Evolutionary conservation across 495 filamentous ascomycete species (phyloP).

Genomic region (Trichoderma virens): DNA sequence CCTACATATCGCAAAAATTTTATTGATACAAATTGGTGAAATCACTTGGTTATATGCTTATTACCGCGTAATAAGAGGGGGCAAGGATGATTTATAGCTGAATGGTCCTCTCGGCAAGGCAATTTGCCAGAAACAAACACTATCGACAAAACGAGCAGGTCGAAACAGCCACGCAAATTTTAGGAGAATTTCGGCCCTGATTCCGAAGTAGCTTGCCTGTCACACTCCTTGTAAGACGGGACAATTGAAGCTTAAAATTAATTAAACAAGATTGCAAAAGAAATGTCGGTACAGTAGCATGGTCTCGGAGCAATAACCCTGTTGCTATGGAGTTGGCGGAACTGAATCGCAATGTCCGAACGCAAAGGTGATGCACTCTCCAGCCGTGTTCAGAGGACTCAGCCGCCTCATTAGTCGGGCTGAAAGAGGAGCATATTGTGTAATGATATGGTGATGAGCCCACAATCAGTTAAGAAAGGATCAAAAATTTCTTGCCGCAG

Average conservation of each 20-base stretch:
- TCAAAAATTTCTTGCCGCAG: background rate
- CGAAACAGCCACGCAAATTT: background rate
- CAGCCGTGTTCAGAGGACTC: no score
- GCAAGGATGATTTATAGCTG: background rate
- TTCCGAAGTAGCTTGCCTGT: background rate
- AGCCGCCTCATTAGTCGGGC: no score
- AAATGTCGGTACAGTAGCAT: background rate
- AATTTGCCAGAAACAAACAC: background rate
- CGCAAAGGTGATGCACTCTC: no score
- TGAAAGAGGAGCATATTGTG: background rate
- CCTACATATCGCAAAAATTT: background rate
- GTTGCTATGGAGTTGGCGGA: background rate
- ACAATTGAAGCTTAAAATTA: background rate
- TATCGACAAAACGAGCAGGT: background rate
- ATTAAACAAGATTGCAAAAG: background rate
- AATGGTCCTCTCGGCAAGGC: background rate
- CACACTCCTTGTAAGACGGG: background rate
- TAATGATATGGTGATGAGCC: background rate
- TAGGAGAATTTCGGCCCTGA: background rate
- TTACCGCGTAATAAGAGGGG: background rate
- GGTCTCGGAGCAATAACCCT: background rate
- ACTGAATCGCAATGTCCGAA: background rate
- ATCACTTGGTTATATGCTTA: background rate
- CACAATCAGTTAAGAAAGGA: background rate
- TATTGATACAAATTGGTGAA: background rate